Evolutionary conservation across 164 flowering plant genomes (phyloP), one percentile per base, ranked within the genome.

Genomic region (Stephania yunnanensis): DNA sequence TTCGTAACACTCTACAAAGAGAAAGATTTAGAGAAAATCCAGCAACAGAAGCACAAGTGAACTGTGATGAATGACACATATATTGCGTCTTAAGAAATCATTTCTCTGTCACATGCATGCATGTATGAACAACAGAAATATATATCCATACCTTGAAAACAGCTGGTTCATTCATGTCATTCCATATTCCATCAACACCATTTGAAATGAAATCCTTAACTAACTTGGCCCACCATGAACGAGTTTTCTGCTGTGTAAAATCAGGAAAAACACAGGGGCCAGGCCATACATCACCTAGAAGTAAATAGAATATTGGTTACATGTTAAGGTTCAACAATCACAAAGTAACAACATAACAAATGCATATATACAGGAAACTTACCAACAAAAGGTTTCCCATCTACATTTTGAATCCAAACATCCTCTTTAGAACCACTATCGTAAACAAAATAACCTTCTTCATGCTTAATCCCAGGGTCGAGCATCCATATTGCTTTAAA

Each of bases 151-250:
- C 99, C 96, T 90, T 93, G 74, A 95, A 93, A 73, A 93, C 80
- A 71, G 99, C 91, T 46, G 99, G 99, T 80, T 95, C 99, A 84
- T 95, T 95, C 99, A 95, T 95, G 81, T 95, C 99, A 81, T 95
- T 95, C 99, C 99, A 95, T 83, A 95, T 89, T 58, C 99, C 99
- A 86, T 93, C 99, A 81, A 93, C 99, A 73, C 99, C 99, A 85
- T 6, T n/a, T n/a, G n/a, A n/a, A n/a, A n/a, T n/a, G n/a, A n/a
- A n/a, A n/a, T n/a, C n/a, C n/a, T n/a, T n/a, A n/a, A n/a, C n/a
- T n/a, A n/a, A n/a, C n/a, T n/a, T n/a, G n/a, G n/a, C n/a, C n/a
- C n/a, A n/a, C n/a, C n/a, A n/a, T n/a, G n/a, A n/a, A n/a, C n/a
- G n/a, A n/a, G n/a, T n/a, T n/a, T n/a, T n/a, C n/a, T n/a, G n/a